Conservation (phyloP, 2,329 filamentous ascomycete genomes). For the Apiospora aurea region DNA sequence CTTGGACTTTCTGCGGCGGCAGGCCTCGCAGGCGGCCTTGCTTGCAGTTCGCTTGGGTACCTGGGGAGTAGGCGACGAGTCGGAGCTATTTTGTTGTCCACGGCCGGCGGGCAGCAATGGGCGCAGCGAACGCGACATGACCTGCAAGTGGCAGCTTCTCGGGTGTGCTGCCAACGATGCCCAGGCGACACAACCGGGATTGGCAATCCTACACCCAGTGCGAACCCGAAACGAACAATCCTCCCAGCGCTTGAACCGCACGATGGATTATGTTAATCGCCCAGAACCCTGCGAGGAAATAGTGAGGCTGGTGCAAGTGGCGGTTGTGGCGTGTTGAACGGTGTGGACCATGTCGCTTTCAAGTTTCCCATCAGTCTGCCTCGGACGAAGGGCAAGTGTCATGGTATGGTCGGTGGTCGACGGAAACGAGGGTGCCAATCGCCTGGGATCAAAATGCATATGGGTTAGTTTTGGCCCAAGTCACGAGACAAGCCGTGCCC, state of each 20-base stretch:
- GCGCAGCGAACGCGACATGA: constrained; percentile 28
- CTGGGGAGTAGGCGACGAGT: constrained; percentile 13
- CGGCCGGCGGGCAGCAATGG: constrained; percentile 27
- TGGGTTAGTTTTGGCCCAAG: constrained; percentile 2
- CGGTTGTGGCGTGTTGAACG: constrained; percentile 19
- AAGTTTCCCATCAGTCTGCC: constrained; percentile 16
- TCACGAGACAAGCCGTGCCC: constrained; percentile 10
- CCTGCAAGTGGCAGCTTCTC: constrained; percentile 20
- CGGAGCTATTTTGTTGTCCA: constrained; percentile 24
- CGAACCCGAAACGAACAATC: neutral
- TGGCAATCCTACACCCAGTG: constrained; percentile 15
- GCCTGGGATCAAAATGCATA: neutral
- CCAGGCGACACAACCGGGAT: constrained; percentile 18
- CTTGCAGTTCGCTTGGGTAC: constrained; percentile 24
- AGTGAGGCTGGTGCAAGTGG: constrained; percentile 23
- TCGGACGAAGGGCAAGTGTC: constrained; percentile 18
- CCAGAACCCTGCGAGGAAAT: constrained; percentile 17
- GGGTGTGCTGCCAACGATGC: constrained; percentile 19
- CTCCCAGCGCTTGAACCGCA: constrained; percentile 18
- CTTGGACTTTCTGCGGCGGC: constrained; percentile 27
- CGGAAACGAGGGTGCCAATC: constrained; percentile 10
- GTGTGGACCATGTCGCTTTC: constrained; percentile 19
- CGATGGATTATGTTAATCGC: constrained; percentile 11
- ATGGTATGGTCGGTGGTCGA: constrained; percentile 19
- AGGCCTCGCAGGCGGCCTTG: constrained; percentile 29